These are phyloP conservation scores for Trypanosoma congolense DNA, from an alignment of 208 protist species.

Conservation along the genomic window DNA sequence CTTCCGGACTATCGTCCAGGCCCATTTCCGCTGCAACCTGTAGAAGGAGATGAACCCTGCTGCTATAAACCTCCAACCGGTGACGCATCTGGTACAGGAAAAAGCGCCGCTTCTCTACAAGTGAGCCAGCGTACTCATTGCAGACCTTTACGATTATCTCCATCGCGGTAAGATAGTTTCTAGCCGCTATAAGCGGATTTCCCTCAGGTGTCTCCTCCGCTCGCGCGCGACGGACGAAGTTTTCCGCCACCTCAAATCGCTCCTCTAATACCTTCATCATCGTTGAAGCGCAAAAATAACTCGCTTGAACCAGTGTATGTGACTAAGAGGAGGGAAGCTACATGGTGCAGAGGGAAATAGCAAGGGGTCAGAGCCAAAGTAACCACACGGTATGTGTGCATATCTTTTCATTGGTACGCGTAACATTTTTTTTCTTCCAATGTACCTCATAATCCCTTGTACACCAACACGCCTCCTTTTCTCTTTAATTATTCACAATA, in stretches of 20 bases:
- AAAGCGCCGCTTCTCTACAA: constrained; percentile 42
- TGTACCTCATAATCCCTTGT: no score
- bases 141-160: constrained; percentile 50
- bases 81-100: constrained; percentile 66
- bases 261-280: constrained; percentile 27
- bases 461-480: no score
- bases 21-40: constrained; percentile 50
- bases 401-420: no score
- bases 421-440: no score
- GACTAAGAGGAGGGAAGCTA: no score
- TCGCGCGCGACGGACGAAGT: constrained; percentile 56
- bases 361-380: no score
- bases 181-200: constrained; percentile 63
- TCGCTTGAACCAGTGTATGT: no score
- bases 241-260: constrained; percentile 28
- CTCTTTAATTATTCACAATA: no score
- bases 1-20: constrained; percentile 55
- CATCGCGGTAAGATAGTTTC: constrained; percentile 72
- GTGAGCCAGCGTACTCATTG: no score
- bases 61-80: constrained; percentile 65
- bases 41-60: constrained; percentile 59
- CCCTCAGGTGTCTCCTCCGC: constrained; percentile 63
- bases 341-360: no score
- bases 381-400: no score
- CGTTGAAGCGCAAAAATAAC: no score